Base-by-base conservation (phyloP, 2,329 filamentous ascomycete genomes). In the Aspergillus amoenus region DNA sequence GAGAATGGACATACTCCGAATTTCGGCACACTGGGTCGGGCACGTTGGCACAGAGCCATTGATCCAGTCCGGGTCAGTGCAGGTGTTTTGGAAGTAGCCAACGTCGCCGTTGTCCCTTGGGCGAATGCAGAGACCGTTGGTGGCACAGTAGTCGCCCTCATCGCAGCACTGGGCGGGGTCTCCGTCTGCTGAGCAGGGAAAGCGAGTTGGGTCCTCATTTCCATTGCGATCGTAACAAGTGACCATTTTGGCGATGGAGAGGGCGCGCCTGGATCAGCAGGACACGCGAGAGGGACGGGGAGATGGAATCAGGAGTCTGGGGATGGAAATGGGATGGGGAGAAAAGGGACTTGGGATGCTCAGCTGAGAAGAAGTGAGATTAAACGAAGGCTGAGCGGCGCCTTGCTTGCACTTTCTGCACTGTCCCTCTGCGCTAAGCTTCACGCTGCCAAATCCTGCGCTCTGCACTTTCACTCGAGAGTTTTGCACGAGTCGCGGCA, bases 121-220 rank as follows among this genome's bases (percentile, higher is more conserved):
- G 7, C 44, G 12, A 4, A 37, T n/a, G 39, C 52, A 55, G 34
- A 55, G 52, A 5, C 52, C 52, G 44, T 55, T 49, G 37, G n/a
- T 34, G 11, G 52, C 52, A 41, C 52, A 55, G 34, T 22, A 42
- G 37, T 48, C 44, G 24, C 52, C 52, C 5, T 32, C 37, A 5
- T 17, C 39, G 37, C 52, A 55, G 37, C 52, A 55, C 13, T 55
- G 52, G 7, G 52, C 44, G 21, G 37, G 52, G 15, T 32, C 2
- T 3, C 34, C 52, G 37, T 49, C 52, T 2, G 17, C 3, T 5
- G 52, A 55, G 40, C 52, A 55, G 4, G 52, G 45, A n/a, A 42
- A 11, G 3, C 37, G 52, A 9, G 22, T 43, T 3, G 34, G 22
- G 24, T 55, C 52, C 22, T 43, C 21, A 37, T 48, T 48, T 17